Evolutionary conservation across 2,329 filamentous ascomycete species (phyloP).

Genomic region (Fusarium sp.): DNA sequence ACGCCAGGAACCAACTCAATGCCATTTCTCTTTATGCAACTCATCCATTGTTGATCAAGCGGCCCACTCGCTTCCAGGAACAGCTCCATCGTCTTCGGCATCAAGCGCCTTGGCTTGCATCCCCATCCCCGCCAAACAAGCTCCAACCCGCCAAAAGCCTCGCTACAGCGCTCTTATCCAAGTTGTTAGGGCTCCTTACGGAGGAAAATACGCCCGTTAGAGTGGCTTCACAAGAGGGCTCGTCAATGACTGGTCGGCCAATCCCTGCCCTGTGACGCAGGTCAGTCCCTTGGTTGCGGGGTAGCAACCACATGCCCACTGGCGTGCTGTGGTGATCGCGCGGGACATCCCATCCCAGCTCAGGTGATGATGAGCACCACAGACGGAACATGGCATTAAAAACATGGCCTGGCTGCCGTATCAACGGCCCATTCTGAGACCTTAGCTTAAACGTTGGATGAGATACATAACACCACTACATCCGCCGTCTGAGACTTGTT

Average conservation of each 20-base stretch:
- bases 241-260: slow-evolving; percentile 30
- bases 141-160: slow-evolving; percentile 22
- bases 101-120: slow-evolving; percentile 42
- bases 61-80: slow-evolving; percentile 20
- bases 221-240: slow-evolving; percentile 20
- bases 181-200: slow-evolving; percentile 2
- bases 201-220: slow-evolving; percentile 12
- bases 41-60: not conserved
- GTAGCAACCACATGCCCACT: slow-evolving; percentile 35
- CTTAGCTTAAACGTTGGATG: slow-evolving; percentile 31
- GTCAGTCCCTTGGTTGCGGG: slow-evolving; percentile 41
- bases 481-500: slow-evolving; percentile 27
- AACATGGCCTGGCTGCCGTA: slow-evolving; percentile 44
- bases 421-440: slow-evolving; percentile 43
- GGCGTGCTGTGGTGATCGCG: slow-evolving; percentile 23
- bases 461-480: slow-evolving; percentile 41
- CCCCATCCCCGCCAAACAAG: slow-evolving; percentile 40
- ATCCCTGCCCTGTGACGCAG: slow-evolving; percentile 42
- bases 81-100: slow-evolving; percentile 13
- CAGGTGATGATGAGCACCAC: slow-evolving; percentile 27
- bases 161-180: not conserved
- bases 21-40: slow-evolving; percentile 8
- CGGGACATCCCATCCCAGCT: slow-evolving; percentile 31
- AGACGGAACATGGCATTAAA: slow-evolving; percentile 27
- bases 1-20: slow-evolving; percentile 5